Conservation (phyloP, 2,329 filamentous ascomycete species). For the Aspergillus alliaceus region DNA sequence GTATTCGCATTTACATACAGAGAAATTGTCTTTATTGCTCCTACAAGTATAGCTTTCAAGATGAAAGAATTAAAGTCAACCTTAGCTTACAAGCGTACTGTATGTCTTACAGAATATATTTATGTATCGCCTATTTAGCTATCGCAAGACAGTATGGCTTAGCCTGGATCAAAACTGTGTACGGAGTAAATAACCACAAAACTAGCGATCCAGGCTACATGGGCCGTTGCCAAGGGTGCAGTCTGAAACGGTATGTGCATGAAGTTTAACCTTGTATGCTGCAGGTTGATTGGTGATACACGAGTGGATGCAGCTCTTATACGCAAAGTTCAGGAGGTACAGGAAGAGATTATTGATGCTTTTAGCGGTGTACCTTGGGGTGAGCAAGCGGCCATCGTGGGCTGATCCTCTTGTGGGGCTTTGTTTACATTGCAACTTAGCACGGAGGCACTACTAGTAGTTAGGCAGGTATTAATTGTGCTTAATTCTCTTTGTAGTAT, state of each 20-base stretch:
- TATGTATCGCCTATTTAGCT: not conserved
- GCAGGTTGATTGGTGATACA: not conserved
- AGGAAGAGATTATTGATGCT: not conserved
- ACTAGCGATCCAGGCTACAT: not conserved
- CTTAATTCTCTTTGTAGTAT: not conserved
- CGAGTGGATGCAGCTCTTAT: not conserved
- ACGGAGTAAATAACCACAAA: not conserved
- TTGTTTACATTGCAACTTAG: not conserved
- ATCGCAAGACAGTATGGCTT: not conserved
- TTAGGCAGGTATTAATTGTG: not conserved
- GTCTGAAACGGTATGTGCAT: not conserved
- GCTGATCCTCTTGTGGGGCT: slow-evolving; percentile 1
- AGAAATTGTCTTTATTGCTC: too few species aligned
- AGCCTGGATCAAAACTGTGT: too few species aligned
- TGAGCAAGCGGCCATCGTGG: not conserved
- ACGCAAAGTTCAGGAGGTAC: not conserved
- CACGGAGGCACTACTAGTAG: too few species aligned
- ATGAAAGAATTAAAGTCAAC: too few species aligned
- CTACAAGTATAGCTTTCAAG: too few species aligned
- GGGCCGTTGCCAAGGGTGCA: not conserved
- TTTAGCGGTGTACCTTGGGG: not conserved
- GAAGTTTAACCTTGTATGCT: not conserved
- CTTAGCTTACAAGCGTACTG: too few species aligned
- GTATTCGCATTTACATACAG: not conserved
- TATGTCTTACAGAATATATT: not conserved